Evolutionary conservation across 306 rosid species (phyloP).

Genomic region (Vigna unguiculata): DNA sequence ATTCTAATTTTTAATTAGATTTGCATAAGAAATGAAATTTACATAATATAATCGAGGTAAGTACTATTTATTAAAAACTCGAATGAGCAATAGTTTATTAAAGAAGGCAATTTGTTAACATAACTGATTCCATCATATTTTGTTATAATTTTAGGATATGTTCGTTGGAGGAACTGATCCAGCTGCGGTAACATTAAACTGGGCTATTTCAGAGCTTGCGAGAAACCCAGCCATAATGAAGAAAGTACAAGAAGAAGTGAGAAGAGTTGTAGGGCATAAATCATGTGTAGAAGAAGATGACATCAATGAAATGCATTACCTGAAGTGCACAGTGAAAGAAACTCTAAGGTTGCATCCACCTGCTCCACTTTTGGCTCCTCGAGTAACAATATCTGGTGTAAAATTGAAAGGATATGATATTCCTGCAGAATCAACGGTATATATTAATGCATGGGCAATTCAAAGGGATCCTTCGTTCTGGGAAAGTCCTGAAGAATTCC

Average conservation of each 20-base stretch:
- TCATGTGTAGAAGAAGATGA: slow-evolving; percentile 48
- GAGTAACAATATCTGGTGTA: slow-evolving; percentile 40
- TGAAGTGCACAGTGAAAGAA: slow-evolving; percentile 61
- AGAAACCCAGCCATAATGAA: slow-evolving; percentile 56
- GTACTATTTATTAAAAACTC: too few species aligned
- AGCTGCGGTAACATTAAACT: slow-evolving; percentile 43
- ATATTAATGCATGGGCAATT: slow-evolving; percentile 57
- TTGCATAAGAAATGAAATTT: too few species aligned
- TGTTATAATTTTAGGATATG: neutral
- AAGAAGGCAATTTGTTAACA: too few species aligned
- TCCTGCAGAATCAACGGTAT: slow-evolving; percentile 46
- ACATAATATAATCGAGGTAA: too few species aligned
- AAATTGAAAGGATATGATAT: slow-evolving; percentile 53
- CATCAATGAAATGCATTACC: slow-evolving; percentile 54
- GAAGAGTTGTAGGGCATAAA: slow-evolving; percentile 55
- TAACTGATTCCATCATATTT: neutral
- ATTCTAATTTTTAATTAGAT: too few species aligned
- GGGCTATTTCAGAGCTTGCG: slow-evolving; percentile 61
- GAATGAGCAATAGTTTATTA: too few species aligned
- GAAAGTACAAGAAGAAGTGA: slow-evolving; percentile 66
- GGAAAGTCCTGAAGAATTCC: slow-evolving; percentile 42
- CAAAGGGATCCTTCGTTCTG: slow-evolving; percentile 49
- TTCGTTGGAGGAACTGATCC: slow-evolving; percentile 46
- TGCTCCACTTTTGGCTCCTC: slow-evolving; percentile 44
- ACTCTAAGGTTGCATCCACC: slow-evolving; percentile 61